phyloP scores from a whole-genome alignment of 108 stramenopile genomes.

The Fragilariopsis cylindrus region DNA sequence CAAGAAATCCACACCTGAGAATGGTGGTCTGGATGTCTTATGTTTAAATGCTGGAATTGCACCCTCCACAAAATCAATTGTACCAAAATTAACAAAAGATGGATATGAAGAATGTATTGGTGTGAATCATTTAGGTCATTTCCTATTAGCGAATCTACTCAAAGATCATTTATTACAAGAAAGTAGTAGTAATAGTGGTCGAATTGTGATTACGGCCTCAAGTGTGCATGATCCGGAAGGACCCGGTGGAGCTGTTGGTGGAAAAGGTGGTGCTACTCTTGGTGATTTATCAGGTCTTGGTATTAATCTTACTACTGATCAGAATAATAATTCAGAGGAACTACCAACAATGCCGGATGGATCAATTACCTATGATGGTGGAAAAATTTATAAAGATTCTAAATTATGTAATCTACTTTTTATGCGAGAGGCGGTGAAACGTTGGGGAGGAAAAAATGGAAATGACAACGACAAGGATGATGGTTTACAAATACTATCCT shows the following conservation, averaged over 20 bases:
- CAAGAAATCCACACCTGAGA: too few relatives aligned
- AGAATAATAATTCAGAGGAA: neutral
- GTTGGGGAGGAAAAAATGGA: conserved; percentile 46
- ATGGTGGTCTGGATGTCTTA: too few relatives aligned
- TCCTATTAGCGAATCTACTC: conserved; percentile 71
- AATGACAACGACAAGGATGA: conserved; percentile 48
- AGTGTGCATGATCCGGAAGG: conserved; percentile 59
- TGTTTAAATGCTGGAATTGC: too few relatives aligned
- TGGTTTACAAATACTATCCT: conserved; percentile 32
- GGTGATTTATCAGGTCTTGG: conserved; percentile 59
- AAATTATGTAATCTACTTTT: too few relatives aligned
- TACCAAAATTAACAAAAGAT: conserved; percentile 35
- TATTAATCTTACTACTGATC: neutral
- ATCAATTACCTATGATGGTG: conserved; percentile 29
- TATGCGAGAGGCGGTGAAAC: neutral
- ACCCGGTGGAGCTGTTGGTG: conserved; percentile 49
- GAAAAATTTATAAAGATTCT: too few relatives aligned
- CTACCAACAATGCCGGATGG: conserved; percentile 73
- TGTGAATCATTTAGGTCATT: conserved; percentile 90
- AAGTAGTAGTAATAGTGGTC: conserved; percentile 12
- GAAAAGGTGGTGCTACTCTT: conserved; percentile 46
- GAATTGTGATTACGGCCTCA: conserved; percentile 62
- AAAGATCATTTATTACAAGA: conserved; percentile 4
- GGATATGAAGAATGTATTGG: conserved; percentile 68
- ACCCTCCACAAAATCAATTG: too few relatives aligned